Evolutionary conservation across 306 rosid genomes (phyloP), one percentile per base, ranked within the genome.

Genomic region (Gynostemma pentaphyllum): DNA sequence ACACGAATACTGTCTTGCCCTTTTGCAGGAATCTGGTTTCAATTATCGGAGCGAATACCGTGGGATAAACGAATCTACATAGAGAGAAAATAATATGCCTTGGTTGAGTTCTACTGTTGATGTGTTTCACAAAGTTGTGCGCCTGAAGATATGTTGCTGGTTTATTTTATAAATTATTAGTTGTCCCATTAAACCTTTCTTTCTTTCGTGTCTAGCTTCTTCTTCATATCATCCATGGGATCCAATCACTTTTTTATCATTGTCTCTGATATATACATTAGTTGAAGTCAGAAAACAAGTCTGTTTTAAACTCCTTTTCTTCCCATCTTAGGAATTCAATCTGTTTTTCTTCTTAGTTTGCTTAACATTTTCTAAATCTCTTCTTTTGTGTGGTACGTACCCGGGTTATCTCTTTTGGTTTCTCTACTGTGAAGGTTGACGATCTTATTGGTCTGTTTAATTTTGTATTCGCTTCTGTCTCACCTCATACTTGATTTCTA

Each of bases 211-310:
- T 5, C 21, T 47, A 30, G 22, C 53, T 47, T 32, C 41, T n/a
- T 19, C 59, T 65, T 32, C 41, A 22, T 39, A 47, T 18, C 40
- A 52, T 68, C 87, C 78, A 94, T 88, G 99, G 99, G 99, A 68
- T 94, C 97, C 82, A 73, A 68, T 72, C 87, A 84, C 48, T 81
- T 94, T 60, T 73, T 88, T 16, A 88, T 88, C 19, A 81, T 88
- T 79, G 96, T 94, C 64, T 92, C 95, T 52, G 89, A 85, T 64
- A 91, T 92, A 57, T 96, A 92, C 79, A 92, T 92, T 76, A 92
- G 95, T 71, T 92, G 96, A 92, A 80, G 15, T 10, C 3, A 29
- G 8, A 26, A 24, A 15, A 24, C 45, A n/a, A 1, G 21, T 47
- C 59, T 16, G 10, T 29, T 46, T 47, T 18, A 21, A 13, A 11